phyloP scores from a whole-genome alignment of 495 filamentous ascomycete genomes.

The Aspergillus haitiensis region DNA sequence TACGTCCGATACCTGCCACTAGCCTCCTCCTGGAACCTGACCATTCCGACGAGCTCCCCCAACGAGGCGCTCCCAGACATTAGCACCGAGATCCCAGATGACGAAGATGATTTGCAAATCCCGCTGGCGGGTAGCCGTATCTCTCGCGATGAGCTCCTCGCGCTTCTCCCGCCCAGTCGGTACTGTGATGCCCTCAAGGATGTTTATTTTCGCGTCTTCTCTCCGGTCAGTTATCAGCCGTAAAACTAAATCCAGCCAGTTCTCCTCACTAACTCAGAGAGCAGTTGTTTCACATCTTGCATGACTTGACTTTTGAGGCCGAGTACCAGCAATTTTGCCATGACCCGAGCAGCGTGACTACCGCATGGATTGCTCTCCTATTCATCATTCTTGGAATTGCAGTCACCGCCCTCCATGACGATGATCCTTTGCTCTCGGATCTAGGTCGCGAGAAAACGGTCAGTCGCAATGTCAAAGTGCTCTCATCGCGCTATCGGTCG shows the following conservation, averaged over 20 bases:
- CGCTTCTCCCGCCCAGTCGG: slow-evolving; percentile 38
- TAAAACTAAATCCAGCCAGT: neutral
- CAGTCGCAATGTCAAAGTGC: slow-evolving; percentile 42
- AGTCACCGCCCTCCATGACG: slow-evolving; percentile 46
- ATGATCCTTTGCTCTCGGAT: slow-evolving; percentile 43
- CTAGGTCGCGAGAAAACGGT: slow-evolving; percentile 43
- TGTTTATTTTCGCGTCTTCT: slow-evolving; percentile 44
- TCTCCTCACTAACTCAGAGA: neutral
- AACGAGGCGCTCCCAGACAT: slow-evolving; percentile 32
- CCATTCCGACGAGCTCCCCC: slow-evolving; percentile 30
- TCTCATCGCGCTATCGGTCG: slow-evolving; percentile 46
- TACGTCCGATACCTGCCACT: slow-evolving; percentile 45
- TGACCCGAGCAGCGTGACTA: slow-evolving; percentile 41
- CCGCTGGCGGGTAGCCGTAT: slow-evolving; percentile 33
- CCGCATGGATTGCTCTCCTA: slow-evolving; percentile 46
- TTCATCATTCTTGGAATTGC: slow-evolving; percentile 48
- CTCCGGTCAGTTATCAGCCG: slow-evolving; percentile 30
- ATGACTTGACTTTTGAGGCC: slow-evolving; percentile 49
- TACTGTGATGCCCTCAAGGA: slow-evolving; percentile 44
- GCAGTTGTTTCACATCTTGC: slow-evolving; percentile 47
- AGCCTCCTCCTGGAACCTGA: slow-evolving; percentile 39
- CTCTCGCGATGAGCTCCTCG: slow-evolving; percentile 35
- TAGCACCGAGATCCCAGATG: slow-evolving; percentile 38
- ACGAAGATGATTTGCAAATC: slow-evolving; percentile 41
- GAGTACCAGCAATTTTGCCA: slow-evolving; percentile 49